A percentile compares a stretch with the other conserved stretches of the same genome.
phyloP scores from a whole-genome alignment of 139 green algal species.

The Eudorina sp. region DNA sequence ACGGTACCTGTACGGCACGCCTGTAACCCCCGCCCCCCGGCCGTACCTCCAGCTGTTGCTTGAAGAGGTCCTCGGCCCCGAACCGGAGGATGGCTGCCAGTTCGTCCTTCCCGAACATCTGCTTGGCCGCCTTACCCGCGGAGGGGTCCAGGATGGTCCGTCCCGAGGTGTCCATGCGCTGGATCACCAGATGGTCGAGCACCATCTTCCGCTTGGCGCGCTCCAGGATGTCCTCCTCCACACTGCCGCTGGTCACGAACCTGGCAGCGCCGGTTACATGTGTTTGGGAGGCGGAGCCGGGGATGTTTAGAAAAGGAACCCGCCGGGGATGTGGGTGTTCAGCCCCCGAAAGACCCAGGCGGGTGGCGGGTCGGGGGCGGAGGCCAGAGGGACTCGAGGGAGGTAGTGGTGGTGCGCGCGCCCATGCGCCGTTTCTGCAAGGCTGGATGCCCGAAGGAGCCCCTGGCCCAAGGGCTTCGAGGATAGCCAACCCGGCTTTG shows the following conservation, averaged over 20 bases:
- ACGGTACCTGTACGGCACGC: too few relatives aligned
- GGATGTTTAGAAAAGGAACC: too few relatives aligned
- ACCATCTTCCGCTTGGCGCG: slow-evolving; percentile 97
- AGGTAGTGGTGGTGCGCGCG: too few relatives aligned
- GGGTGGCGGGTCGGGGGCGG: too few relatives aligned
- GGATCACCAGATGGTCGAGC: slow-evolving; percentile 97
- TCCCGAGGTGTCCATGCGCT: slow-evolving; percentile 92
- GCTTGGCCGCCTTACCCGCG: slow-evolving; percentile 56
- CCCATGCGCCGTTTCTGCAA: too few relatives aligned
- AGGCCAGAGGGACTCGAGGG: too few relatives aligned
- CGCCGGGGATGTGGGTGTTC: too few relatives aligned
- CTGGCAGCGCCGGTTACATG: slow-evolving; percentile 51
- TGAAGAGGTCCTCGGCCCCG: slow-evolving; percentile 96
- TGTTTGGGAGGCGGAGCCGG: not conserved
- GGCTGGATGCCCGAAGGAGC: too few relatives aligned
- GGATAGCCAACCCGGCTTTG: too few relatives aligned
- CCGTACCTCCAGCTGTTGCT: slow-evolving; percentile 60
- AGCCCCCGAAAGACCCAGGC: too few relatives aligned
- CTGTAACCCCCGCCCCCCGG: not conserved
- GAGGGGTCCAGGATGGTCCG: slow-evolving; percentile 83
- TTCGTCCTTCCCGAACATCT: slow-evolving; percentile 96
- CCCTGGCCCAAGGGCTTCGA: too few relatives aligned
- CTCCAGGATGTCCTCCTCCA: slow-evolving; percentile 97
- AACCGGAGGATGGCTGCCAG: slow-evolving; percentile 95
- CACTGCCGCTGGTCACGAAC: slow-evolving; percentile 88